phyloP scores from a whole-genome alignment of 352 stramenopile genomes.

The Globisporangium spinosum region DNA sequence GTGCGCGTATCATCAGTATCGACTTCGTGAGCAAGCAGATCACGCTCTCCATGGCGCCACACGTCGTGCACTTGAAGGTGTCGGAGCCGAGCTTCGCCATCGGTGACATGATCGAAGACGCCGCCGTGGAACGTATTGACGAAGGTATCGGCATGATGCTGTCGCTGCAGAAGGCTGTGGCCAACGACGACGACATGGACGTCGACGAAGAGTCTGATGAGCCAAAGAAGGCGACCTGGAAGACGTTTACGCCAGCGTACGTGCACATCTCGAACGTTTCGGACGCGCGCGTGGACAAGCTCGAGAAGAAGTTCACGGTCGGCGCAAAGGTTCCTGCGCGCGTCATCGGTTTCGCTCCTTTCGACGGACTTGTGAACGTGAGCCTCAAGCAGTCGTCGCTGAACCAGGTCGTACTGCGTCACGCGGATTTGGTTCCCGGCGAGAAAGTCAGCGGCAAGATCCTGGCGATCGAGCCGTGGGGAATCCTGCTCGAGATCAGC shows the following conservation, averaged over 20 bases:
- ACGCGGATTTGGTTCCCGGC: slow-evolving; percentile 72
- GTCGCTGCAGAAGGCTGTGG: slow-evolving; percentile 47
- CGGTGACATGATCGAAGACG: slow-evolving; percentile 71
- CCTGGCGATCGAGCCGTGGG: slow-evolving; percentile 75
- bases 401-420: slow-evolving; percentile 69
- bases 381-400: slow-evolving; percentile 80
- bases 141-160: slow-evolving; percentile 83
- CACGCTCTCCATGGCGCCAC: slow-evolving; percentile 82
- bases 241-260: slow-evolving; percentile 77
- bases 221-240: slow-evolving; percentile 62
- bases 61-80: slow-evolving; percentile 79
- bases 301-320: slow-evolving; percentile 84
- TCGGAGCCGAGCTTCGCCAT: slow-evolving; percentile 50
- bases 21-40: slow-evolving; percentile 72
- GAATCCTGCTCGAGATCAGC: slow-evolving; percentile 82
- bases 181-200: slow-evolving; percentile 47
- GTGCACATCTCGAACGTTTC: slow-evolving; percentile 88
- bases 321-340: slow-evolving; percentile 60
- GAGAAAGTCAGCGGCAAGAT: slow-evolving; percentile 80
- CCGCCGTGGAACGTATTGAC: slow-evolving; percentile 80
- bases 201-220: slow-evolving; percentile 30
- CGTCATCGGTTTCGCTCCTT: slow-evolving; percentile 82
- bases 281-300: slow-evolving; percentile 81
- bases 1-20: slow-evolving; percentile 82
- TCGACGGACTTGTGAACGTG: slow-evolving; percentile 81